Percentiles rank a stretch among this genome's conserved stretches.
These are phyloP conservation scores for Penicillium digitatum DNA, from an alignment of 2,329 filamentous ascomycete genomes.

Conservation along the genomic window DNA sequence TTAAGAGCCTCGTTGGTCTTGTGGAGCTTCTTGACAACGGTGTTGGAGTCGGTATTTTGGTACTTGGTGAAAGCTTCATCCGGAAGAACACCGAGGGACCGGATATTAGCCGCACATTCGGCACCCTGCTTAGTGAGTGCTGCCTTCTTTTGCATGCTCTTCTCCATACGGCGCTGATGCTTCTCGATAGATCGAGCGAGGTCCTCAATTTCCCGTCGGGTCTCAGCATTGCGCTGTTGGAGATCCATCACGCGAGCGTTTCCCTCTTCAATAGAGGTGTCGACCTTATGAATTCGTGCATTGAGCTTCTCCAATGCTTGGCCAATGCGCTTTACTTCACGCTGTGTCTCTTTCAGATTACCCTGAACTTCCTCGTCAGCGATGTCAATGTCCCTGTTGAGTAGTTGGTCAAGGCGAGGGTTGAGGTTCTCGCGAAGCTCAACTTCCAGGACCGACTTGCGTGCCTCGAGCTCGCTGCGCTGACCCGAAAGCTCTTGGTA, in stretches of 20 bases:
- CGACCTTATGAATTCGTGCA: slow-evolving; percentile 67
- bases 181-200: slow-evolving; percentile 74
- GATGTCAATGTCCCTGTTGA: slow-evolving; percentile 66
- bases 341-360: slow-evolving; percentile 71
- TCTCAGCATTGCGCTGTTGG: slow-evolving; percentile 58
- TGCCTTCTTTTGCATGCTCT: slow-evolving; percentile 83
- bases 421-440: slow-evolving; percentile 86
- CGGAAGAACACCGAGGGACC: slow-evolving; percentile 85
- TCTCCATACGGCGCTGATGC: slow-evolving; percentile 85
- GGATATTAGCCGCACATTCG: slow-evolving; percentile 82
- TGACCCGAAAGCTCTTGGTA: slow-evolving; percentile 70
- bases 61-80: slow-evolving; percentile 94
- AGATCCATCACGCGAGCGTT: slow-evolving; percentile 55
- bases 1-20: slow-evolving; percentile 90
- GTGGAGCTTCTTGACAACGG: slow-evolving; percentile 70
- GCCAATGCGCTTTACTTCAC: slow-evolving; percentile 74
- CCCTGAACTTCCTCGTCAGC: slow-evolving; percentile 56
- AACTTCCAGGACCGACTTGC: slow-evolving; percentile 78
- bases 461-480: slow-evolving; percentile 71
- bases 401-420: slow-evolving; percentile 81
- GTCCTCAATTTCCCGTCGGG: slow-evolving; percentile 69
- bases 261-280: slow-evolving; percentile 63
- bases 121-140: slow-evolving; percentile 70
- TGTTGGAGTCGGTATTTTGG: slow-evolving; percentile 73
- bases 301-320: slow-evolving; percentile 65